Evolutionary conservation across 1,284 basidiomycete genomes (phyloP), one percentile per base, ranked within the genome.

Genomic region (Boletellus dicymbophilus): DNA sequence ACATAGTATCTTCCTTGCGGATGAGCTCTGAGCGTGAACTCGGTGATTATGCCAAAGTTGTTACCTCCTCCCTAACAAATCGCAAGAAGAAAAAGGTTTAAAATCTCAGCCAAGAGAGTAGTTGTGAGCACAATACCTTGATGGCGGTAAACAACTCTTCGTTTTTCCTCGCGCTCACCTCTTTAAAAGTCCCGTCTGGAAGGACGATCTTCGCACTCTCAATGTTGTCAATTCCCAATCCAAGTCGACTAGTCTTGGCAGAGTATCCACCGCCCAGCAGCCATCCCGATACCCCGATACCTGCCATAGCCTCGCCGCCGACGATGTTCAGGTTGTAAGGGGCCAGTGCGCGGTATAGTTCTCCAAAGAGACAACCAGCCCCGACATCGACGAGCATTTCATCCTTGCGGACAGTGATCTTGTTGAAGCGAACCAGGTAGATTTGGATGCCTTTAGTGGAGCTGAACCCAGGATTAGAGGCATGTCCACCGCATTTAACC

Each of bases 191-290:
- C 2, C 78, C 77, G 49, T 70, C 67, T 3, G 75, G 74, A 7
- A 75, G 58, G 9, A 78, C 72, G 16, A 80, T 55, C 44, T 74
- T 65, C 44, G 61, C 71, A 6, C 61, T 67, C 18, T 57, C 54
- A 11, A 78, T 56, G 16, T 71, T 76, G 54, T 80, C 78, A 33
- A 77, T 61, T 1, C 72, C 74, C 36, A 80, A 57, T 3, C 76
- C 75, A 41, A 65, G 66, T 52, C 73, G 70, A 50, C 72, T 77
- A 1, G 71, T 70, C 55, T 70, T 61, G 57, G 62, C 67, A 4
- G 75, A 77, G 51, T 73, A 79, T 8, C 76, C 76, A 60, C 80
- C 79, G 7, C 78, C 79, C 0, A 80, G 61, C 8, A 71, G 65
- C 55, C 75, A 76, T 0, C 80, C 80, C 6, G 71, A 72, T 1